Evolutionary conservation across 805 yeast genomes (phyloP), one percentile per base, ranked within the genome.

Genomic region (Metschnikowia henanensis): DNA sequence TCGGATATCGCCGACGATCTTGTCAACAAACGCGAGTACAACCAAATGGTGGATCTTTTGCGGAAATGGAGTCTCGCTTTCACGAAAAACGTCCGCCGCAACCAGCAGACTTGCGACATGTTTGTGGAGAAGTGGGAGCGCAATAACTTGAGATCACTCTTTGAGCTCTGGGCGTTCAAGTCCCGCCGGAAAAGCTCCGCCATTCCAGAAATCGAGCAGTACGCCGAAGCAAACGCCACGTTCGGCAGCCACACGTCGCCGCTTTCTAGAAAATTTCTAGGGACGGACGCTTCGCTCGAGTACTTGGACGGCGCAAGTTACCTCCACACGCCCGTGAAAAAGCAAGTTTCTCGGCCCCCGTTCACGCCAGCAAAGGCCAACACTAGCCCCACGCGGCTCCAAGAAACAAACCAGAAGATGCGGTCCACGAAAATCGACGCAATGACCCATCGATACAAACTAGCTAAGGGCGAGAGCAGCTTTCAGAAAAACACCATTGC

Each of bases 121-220:
- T 69, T 70, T 42, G 42, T 57, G 5, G 60, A 57, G 19, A 58
- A 68, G 41, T 66, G 68, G 69, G 61, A 66, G 33, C 37, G 49
- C 5, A 51, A 60, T 8, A 56, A 59, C 25, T 29, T 58, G 37
- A 54, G 55, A 28, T 52, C 68, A 0, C 58, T 70, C 10, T 66
- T 70, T 45, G 72, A 68, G 30, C 50, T 71, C 12, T 71, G 76
- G 76, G 16, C 57, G 4, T 59, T 56, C 37, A 69, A 66, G 41
- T 35, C 52, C 2, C 46, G 47, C 33, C 55, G 57, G 35, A 38
- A 42, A 21, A 30, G 23, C 10, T 17, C 36, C 4, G 42, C 36
- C 6, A 41, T 18, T 2, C 46, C 42, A 8, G 49, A 35, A 5
- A n/a, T 7, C 5, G 30, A 13, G 6, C 30, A 28, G 5, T 55